phyloP scores from a whole-genome alignment of 2,329 filamentous ascomycete genomes.

The Trichoderma polysporum region DNA sequence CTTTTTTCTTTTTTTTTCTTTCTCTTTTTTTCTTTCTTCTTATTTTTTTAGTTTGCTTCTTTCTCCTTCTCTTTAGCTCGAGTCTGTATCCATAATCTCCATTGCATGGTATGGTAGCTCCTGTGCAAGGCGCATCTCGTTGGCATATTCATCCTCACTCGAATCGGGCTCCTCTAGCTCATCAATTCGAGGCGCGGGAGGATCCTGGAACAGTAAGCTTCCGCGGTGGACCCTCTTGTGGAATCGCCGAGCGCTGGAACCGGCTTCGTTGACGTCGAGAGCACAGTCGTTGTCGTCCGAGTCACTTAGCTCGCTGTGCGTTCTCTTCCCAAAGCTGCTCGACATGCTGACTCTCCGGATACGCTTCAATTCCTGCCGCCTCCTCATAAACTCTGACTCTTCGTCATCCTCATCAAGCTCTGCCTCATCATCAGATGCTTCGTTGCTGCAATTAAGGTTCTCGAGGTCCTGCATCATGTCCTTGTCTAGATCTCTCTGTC shows the following conservation, averaged over 20 bases:
- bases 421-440: conserved; percentile 38
- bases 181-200: conserved; percentile 51
- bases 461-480: conserved; percentile 45
- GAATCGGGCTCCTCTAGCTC: conserved; percentile 55
- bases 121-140: conserved; percentile 44
- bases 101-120: conserved; percentile 52
- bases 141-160: conserved; percentile 44
- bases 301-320: conserved; percentile 54
- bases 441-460: conserved; percentile 47
- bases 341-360: conserved; percentile 50
- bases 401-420: conserved; percentile 34
- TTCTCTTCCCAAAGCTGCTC: conserved; percentile 56
- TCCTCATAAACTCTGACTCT: conserved; percentile 39
- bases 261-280: conserved; percentile 43
- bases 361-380: conserved; percentile 45
- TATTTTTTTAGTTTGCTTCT: neutral
- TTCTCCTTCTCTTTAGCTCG: conserved; percentile 24
- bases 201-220: conserved; percentile 50
- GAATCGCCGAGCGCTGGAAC: conserved; percentile 49
- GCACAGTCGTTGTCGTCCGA: conserved; percentile 45
- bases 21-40: neutral
- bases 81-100: conserved; percentile 53
- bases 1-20: neutral
- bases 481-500: conserved; percentile 41
- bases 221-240: conserved; percentile 49